These are phyloP conservation scores for Wickerhamiella sergipiensis DNA, from an alignment of 805 yeast genomes.

Conservation along the genomic window DNA sequence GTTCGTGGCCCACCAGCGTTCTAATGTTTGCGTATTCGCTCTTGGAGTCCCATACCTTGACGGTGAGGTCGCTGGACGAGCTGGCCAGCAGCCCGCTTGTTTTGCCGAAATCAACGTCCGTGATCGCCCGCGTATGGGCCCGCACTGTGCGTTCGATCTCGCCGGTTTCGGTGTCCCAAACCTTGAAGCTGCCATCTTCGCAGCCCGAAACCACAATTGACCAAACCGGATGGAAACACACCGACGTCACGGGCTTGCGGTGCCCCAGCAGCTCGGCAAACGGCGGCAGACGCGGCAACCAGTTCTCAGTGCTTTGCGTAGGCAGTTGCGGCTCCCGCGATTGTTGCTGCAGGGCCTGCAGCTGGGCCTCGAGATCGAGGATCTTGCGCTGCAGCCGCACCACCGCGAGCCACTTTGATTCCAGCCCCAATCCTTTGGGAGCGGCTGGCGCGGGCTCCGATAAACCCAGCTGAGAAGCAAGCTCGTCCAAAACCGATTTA, in stretches of 20 bases:
- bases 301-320: constrained; percentile 25
- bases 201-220: constrained; percentile 54
- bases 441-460: constrained; percentile 6
- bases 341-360: constrained; percentile 31
- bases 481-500: constrained; percentile 6
- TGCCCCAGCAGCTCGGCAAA: constrained; percentile 38
- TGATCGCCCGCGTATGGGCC: constrained; percentile 68
- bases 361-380: constrained; percentile 52
- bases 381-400: constrained; percentile 60
- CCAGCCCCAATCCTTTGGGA: constrained; percentile 26
- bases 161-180: constrained; percentile 58
- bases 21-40: constrained; percentile 39
- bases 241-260: constrained; percentile 43
- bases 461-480: constrained; percentile 2
- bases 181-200: constrained; percentile 54
- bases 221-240: constrained; percentile 62
- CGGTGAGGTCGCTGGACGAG: constrained; percentile 36
- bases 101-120: constrained; percentile 44
- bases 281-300: constrained; percentile 47
- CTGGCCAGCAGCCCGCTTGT: constrained; percentile 29
- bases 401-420: constrained; percentile 81
- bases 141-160: constrained; percentile 49
- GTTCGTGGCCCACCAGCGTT: constrained; percentile 75
- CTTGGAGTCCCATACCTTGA: constrained; percentile 59
- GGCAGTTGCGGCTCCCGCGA: constrained; percentile 14